Evolutionary conservation across 371 early-diverging fungal species (phyloP).

Genomic region (Dentiscutata heterogama): DNA sequence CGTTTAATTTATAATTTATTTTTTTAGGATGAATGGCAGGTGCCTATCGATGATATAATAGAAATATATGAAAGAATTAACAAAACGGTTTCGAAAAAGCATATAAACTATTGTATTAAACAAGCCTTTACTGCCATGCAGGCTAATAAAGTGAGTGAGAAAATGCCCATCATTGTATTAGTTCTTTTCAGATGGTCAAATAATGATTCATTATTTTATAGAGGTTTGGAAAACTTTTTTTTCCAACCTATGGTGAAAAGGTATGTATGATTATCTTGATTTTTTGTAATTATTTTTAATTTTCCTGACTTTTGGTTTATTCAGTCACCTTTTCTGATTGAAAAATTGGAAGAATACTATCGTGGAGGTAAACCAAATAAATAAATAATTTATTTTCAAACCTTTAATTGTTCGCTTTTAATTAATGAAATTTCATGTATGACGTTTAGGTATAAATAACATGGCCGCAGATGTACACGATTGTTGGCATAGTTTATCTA

Average conservation of each 20-base stretch:
- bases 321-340: slow-evolving; percentile 78
- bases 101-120: slow-evolving; percentile 64
- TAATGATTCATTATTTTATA: slow-evolving; percentile 28
- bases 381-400: neutral
- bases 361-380: slow-evolving; percentile 67
- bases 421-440: neutral
- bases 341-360: slow-evolving; percentile 75
- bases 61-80: slow-evolving; percentile 73
- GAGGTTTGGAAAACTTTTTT: slow-evolving; percentile 58
- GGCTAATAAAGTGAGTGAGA: slow-evolving; percentile 54
- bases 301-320: neutral
- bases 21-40: slow-evolving; percentile 69
- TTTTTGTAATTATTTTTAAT: neutral
- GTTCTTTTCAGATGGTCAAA: too few relatives aligned
- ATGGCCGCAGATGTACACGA: slow-evolving; percentile 70
- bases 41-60: slow-evolving; percentile 80
- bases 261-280: slow-evolving; percentile 22
- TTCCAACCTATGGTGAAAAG: slow-evolving; percentile 60
- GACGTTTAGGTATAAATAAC: slow-evolving; percentile 63
- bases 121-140: slow-evolving; percentile 73
- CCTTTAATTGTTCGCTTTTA: neutral
- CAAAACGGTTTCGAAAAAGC: slow-evolving; percentile 48
- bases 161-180: too few relatives aligned
- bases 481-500: slow-evolving; percentile 68
- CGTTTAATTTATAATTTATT: neutral